A percentile compares a stretch with the other conserved stretches of the same genome.
phyloP scores from a whole-genome alignment of 139 green algal species.

The Chlorella vulgaris region DNA sequence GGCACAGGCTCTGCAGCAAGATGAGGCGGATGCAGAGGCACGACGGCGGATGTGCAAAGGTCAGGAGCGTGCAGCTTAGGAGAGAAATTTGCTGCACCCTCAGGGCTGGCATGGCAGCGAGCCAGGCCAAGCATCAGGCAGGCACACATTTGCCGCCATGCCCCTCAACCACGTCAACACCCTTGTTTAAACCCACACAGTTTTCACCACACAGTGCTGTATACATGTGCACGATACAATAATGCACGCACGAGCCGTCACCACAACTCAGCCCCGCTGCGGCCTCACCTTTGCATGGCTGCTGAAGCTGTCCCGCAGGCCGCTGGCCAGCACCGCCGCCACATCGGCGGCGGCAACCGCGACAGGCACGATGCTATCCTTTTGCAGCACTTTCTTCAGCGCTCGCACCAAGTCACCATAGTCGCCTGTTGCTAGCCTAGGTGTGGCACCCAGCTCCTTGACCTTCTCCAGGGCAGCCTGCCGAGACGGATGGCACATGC shows the following conservation, averaged over 20 bases:
- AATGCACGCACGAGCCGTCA: too few relatives aligned
- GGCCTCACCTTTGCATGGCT: constrained; percentile 51
- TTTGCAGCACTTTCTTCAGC: constrained; percentile 83
- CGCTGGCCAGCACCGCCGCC: constrained; percentile 31
- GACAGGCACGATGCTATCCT: constrained; percentile 85
- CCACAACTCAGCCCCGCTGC: too few relatives aligned
- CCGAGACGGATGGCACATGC: background rate
- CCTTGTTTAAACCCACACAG: too few relatives aligned
- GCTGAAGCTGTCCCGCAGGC: constrained; percentile 71
- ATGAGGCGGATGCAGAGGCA: background rate
- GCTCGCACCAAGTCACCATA: constrained; percentile 56
- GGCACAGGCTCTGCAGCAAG: constrained; percentile 31
- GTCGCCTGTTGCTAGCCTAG: constrained; percentile 43
- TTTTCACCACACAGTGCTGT: too few relatives aligned
- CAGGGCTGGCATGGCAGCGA: too few relatives aligned
- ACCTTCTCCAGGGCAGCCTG: constrained; percentile 43
- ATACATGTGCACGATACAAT: too few relatives aligned
- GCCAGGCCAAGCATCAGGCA: too few relatives aligned
- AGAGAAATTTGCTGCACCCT: too few relatives aligned
- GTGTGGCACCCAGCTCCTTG: constrained; percentile 20
- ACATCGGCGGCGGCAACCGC: constrained; percentile 70
- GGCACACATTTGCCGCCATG: too few relatives aligned
- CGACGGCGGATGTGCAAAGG: background rate
- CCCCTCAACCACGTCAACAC: too few relatives aligned
- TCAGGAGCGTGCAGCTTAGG: too few relatives aligned